Evolutionary conservation across 305 asterid genomes (phyloP).

Genomic region (Ilex paraguariensis): DNA sequence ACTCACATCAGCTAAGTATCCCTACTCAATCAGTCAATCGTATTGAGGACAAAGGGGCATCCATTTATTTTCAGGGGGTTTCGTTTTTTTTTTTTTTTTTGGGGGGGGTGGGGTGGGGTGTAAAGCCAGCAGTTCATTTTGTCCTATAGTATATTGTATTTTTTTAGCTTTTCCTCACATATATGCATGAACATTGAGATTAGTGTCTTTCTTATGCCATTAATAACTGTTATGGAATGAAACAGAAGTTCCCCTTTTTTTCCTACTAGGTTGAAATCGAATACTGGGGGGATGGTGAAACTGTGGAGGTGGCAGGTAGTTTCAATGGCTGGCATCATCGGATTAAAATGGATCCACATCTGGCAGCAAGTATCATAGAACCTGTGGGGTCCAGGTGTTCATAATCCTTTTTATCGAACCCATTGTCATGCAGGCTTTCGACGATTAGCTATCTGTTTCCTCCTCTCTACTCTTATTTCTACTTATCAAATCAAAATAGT

Average conservation of each 20-base stretch:
- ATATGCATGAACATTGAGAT: background rate
- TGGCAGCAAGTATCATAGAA: conserved; percentile 31
- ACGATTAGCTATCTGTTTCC: no score
- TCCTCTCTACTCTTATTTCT: no score
- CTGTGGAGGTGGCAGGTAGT: conserved; percentile 85
- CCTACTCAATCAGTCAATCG: no score
- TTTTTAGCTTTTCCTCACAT: background rate
- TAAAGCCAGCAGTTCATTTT: background rate
- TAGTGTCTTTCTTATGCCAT: background rate
- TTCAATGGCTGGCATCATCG: conserved; percentile 90
- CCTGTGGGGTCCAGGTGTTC: conserved; percentile 41
- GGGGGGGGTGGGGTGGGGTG: background rate
- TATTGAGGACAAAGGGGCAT: no score
- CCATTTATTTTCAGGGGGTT: no score
- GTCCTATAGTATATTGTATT: no score
- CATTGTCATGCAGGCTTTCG: no score
- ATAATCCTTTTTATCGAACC: background rate
- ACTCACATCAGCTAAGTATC: no score
- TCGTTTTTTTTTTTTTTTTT: no score
- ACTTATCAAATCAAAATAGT: no score
- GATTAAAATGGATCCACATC: conserved; percentile 52
- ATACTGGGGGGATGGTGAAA: conserved; percentile 63
- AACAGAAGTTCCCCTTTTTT: background rate
- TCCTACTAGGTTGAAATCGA: conserved; percentile 64
- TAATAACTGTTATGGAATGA: background rate